A percentile compares a stretch with the other conserved stretches of the same genome.
Conservation (phyloP, 2,329 filamentous ascomycete genomes). For the Cephalotrichum gorgonifer region DNA sequence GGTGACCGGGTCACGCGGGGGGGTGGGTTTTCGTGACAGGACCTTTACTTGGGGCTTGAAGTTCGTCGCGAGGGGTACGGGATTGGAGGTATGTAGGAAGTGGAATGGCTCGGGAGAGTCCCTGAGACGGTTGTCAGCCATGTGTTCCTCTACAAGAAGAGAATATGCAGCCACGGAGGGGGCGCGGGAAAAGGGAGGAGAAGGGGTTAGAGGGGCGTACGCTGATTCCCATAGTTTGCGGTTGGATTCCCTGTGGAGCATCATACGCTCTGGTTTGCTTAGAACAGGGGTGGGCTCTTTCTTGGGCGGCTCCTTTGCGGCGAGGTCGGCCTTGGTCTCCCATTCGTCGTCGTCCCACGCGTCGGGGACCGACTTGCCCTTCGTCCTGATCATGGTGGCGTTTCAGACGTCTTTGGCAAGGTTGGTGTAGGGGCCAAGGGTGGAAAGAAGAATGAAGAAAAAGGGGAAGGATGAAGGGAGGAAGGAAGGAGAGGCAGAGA, state of each 20-base stretch:
- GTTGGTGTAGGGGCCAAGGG: neutral
- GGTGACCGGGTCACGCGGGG: constrained; percentile 46
- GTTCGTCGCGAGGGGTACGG: constrained; percentile 50
- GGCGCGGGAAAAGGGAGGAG: neutral
- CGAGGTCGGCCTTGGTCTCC: constrained; percentile 63
- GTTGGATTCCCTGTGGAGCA: constrained; percentile 74
- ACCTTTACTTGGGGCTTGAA: constrained; percentile 80
- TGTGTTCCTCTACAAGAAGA: neutral
- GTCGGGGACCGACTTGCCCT: constrained; percentile 40
- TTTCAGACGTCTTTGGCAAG: neutral
- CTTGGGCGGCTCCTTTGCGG: constrained; percentile 23
- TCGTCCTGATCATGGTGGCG: neutral
- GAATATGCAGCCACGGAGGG: neutral
- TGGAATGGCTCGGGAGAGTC: constrained; percentile 67
- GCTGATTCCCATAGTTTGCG: constrained; percentile 82
- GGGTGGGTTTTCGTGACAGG: constrained; percentile 68
- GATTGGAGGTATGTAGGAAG: constrained; percentile 58
- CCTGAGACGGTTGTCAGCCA: constrained; percentile 25
- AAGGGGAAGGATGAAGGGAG: constrained; percentile 3
- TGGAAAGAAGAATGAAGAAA: neutral
- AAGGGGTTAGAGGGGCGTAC: constrained; percentile 34
- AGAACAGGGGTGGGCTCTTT: constrained; percentile 28
- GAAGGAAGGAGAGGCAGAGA: neutral
- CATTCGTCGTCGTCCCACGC: constrained; percentile 92
- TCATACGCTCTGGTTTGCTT: constrained; percentile 66